Percentiles rank a stretch among this genome's conserved stretches.
phyloP scores from a whole-genome alignment of 176 grass and related monocot genomes.

The Juncus effusus region DNA sequence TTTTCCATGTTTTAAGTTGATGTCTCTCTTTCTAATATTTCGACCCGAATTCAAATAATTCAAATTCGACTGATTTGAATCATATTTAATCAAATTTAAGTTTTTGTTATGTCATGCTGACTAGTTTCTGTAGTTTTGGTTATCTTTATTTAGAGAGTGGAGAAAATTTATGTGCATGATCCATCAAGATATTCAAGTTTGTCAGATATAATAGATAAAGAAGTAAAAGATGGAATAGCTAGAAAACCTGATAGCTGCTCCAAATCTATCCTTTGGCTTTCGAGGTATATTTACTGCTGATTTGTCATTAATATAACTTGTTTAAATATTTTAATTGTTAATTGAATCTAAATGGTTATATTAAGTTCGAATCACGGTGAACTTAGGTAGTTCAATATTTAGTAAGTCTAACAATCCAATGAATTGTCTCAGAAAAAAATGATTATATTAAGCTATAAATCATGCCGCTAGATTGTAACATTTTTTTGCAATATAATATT shows the following conservation, averaged over 20 bases:
- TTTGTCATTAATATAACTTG: no score
- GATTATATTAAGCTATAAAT: no score
- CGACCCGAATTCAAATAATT: neutral
- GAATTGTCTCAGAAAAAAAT: no score
- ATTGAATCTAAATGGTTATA: no score
- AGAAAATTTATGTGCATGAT: conserved; percentile 53
- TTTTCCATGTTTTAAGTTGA: neutral
- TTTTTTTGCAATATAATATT: no score
- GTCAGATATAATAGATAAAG: conserved; percentile 57
- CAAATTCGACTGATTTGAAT: conserved; percentile 5
- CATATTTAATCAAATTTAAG: neutral
- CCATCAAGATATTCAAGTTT: conserved; percentile 50
- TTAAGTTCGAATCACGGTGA: no score
- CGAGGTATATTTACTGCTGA: conserved; percentile 37
- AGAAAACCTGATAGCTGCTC: conserved; percentile 72
- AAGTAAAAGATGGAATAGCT: conserved; percentile 47
- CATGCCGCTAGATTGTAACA: no score
- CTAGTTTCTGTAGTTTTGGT: neutral
- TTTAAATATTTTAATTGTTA: neutral
- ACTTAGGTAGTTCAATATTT: no score
- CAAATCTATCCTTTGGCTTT: conserved; percentile 74
- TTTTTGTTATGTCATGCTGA: neutral
- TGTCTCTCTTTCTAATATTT: conserved; percentile 1
- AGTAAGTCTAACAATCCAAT: no score
- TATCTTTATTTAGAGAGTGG: conserved; percentile 51